Evolutionary conservation across 2,329 filamentous ascomycete species (phyloP), one percentile per base, ranked within the genome.

Genomic region (Penicillium sp.): DNA sequence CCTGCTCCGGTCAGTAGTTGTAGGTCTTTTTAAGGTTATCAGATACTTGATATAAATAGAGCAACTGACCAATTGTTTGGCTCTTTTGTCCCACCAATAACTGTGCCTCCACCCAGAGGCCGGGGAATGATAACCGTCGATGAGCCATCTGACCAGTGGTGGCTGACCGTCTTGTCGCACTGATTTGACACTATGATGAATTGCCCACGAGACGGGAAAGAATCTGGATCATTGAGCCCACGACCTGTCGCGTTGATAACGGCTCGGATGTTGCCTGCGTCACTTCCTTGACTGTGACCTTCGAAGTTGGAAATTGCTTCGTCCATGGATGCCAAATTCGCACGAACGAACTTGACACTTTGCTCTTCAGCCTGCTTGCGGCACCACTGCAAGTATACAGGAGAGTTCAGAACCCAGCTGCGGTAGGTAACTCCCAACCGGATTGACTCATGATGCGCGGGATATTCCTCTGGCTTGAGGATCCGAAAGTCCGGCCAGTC

Each of bases 1-100:
- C 51, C 51, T 53, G 38, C 28, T 17, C 28, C 15, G n/a, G 47
- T 49, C 34, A 49, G 47, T 14, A 3, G 11, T 6, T 17, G 31
- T 34, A 28, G 45, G 42, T 42, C 37, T 53, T 37, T 7, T 28
- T 37, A 28, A 37, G 6, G 22, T 28, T 37, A 14, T 41, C 8
- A 37, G 17, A n/a, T 6, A 22, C 5, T 12, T 5, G 4, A n/a
- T n/a, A 22, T 10, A 6, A 17, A 14, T 17, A 28, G 1, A 14
- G 12, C 14, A 28, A 11, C 39, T 20, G 38, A 59, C 59, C 56
- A 61, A 41, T 59, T 50, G 34, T 55, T 41, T 37, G 56, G 56
- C 37, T 61, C 45, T 12, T 61, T 61, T 5, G 59, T 61, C 10
- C 59, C 59, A 3, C 59, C 59, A 25, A 61, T 53, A 3, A 61